Conservation (phyloP, 108 stramenopile species). For the Cylindrotheca fusiformis region DNA sequence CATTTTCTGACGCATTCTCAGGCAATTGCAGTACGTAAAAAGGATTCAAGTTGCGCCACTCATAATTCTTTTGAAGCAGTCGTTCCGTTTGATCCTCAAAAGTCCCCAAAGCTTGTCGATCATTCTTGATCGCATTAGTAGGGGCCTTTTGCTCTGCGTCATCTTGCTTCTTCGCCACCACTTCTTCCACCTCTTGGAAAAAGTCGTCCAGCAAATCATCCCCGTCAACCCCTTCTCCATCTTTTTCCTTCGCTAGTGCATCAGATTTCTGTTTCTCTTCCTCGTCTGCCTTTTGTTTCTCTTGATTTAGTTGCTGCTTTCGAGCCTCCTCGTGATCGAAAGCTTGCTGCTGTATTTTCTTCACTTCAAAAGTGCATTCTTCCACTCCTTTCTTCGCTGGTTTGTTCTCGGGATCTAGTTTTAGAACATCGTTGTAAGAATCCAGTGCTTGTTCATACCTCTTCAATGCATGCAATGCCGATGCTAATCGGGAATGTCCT, state of each 20-base stretch:
- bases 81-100: conserved; percentile 75
- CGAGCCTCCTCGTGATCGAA: conserved; percentile 15
- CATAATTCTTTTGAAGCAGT: conserved; percentile 67
- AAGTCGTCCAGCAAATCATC: conserved; percentile 83
- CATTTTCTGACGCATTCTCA: conserved; percentile 55
- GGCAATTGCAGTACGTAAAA: conserved; percentile 73
- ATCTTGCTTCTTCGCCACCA: conserved; percentile 49
- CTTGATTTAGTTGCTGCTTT: conserved; percentile 30
- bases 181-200: conserved; percentile 83
- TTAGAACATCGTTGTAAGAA: conserved; percentile 52
- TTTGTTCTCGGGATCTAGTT: conserved; percentile 49
- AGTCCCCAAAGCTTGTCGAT: conserved; percentile 64
- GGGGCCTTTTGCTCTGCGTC: conserved; percentile 24
- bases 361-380: conserved; percentile 47
- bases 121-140: conserved; percentile 67
- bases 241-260: conserved; percentile 16
- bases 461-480: conserved; percentile 69
- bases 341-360: conserved; percentile 22
- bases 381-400: conserved; percentile 67
- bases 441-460: conserved; percentile 57
- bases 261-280: conserved; percentile 14
- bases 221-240: conserved; percentile 22
- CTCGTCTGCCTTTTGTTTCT: conserved; percentile 36
- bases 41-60: conserved; percentile 89
- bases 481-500: conserved; percentile 73